A percentile compares a stretch with the other conserved stretches of the same genome.
phyloP scores from a whole-genome alignment of 1,284 basidiomycete genomes.

The Ustilago sp. region DNA sequence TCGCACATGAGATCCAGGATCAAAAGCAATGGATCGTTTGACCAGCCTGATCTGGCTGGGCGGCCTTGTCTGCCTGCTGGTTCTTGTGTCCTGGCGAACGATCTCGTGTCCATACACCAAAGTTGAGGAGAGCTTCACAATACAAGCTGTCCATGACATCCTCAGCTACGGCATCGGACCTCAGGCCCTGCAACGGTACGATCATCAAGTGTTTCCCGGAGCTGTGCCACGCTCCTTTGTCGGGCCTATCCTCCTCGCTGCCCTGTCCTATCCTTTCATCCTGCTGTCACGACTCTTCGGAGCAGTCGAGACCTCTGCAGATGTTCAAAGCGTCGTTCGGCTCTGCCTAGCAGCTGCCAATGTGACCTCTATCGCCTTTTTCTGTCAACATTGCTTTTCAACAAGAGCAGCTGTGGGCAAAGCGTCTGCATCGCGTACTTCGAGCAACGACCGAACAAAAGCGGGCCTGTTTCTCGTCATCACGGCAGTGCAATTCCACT shows the following conservation, averaged over 20 bases:
- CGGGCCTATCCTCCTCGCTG: conserved; percentile 73
- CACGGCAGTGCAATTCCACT: conserved; percentile 85
- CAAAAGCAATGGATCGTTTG: conserved; percentile 15
- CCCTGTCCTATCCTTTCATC: conserved; percentile 60
- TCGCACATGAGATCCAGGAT: background rate
- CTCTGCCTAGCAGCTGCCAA: conserved; percentile 80
- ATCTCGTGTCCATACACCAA: conserved; percentile 81
- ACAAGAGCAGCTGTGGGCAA: background rate
- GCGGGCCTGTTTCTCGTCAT: conserved; percentile 73
- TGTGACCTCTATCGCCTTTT: conserved; percentile 76
- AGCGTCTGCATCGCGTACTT: too few relatives aligned
- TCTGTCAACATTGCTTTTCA: conserved; percentile 75
- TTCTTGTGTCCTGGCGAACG: conserved; percentile 25
- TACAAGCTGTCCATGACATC: conserved; percentile 91
- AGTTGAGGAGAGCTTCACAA: conserved; percentile 95
- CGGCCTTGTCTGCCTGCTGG: conserved; percentile 29
- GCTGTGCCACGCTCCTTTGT: conserved; percentile 88
- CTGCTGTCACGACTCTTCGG: conserved; percentile 70
- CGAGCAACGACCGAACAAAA: background rate
- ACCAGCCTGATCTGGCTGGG: conserved; percentile 19
- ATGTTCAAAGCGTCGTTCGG: conserved; percentile 78
- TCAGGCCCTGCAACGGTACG: conserved; percentile 75
- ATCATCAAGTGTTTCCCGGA: conserved; percentile 89
- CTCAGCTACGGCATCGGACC: conserved; percentile 78
- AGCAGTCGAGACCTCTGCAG: conserved; percentile 73